phyloP scores from a whole-genome alignment of 208 protist genomes.

The Leishmania guyanensis region DNA sequence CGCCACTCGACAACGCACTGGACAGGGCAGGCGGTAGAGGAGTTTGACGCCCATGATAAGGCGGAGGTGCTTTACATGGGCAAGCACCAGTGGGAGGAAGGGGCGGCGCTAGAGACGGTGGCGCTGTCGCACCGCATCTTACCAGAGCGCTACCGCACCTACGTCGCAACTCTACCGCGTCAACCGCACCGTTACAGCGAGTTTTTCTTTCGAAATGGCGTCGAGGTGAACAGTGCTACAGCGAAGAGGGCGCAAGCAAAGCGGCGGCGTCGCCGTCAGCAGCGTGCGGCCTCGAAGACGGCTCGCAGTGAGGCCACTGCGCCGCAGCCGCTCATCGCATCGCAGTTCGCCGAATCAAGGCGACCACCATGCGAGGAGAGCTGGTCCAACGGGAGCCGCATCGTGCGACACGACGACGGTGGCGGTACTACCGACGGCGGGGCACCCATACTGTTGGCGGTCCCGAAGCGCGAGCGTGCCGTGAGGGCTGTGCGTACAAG shows the following conservation, averaged over 20 bases:
- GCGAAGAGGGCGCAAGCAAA: slow-evolving; percentile 16
- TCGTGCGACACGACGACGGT: neutral
- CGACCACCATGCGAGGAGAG: neutral
- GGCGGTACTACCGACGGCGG: neutral
- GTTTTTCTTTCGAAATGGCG: slow-evolving; percentile 84
- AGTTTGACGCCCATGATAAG: slow-evolving; percentile 63
- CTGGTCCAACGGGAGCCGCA: neutral
- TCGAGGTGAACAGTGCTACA: slow-evolving; percentile 50
- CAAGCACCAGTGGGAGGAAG: slow-evolving; percentile 84
- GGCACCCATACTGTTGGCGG: neutral
- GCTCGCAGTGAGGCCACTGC: neutral
- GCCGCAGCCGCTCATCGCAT: neutral
- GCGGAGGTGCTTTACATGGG: slow-evolving; percentile 75
- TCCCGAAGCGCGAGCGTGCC: neutral
- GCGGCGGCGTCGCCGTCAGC: slow-evolving; percentile 18
- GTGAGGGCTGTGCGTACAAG: neutral
- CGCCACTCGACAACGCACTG: slow-evolving; percentile 73
- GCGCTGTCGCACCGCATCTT: slow-evolving; percentile 78
- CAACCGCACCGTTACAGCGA: slow-evolving; percentile 48
- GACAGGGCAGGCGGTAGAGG: slow-evolving; percentile 65
- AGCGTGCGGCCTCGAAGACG: slow-evolving; percentile 12
- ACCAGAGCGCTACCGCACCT: slow-evolving; percentile 68
- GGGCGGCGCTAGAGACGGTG: slow-evolving; percentile 73
- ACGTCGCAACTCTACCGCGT: slow-evolving; percentile 45
- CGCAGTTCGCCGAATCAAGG: neutral